A percentile compares a stretch with the other conserved stretches of the same genome.
These are phyloP conservation scores for Striga asiatica DNA, from an alignment of 257 asterid species.

Conservation along the genomic window DNA sequence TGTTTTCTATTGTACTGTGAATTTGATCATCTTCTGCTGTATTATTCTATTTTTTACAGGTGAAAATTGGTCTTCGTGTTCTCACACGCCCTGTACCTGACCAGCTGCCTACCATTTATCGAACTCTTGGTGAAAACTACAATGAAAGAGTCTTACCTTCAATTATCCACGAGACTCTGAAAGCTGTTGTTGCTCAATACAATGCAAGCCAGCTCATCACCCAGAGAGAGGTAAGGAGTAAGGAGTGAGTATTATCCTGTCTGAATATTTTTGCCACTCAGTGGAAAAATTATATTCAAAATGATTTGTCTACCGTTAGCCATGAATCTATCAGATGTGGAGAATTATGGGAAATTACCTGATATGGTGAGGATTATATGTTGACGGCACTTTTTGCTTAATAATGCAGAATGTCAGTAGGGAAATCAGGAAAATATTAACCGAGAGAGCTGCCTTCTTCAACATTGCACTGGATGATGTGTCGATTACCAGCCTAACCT, in stretches of 20 bases:
- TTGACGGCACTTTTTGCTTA: slow-evolving; percentile 6
- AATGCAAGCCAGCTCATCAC: slow-evolving; percentile 95
- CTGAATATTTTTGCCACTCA: too few species aligned
- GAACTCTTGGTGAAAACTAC: slow-evolving; percentile 81
- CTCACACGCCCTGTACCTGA: slow-evolving; percentile 85
- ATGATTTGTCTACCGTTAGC: neutral
- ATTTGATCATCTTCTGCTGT: too few species aligned
- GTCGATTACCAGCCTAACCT: slow-evolving; percentile 66
- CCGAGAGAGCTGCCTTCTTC: slow-evolving; percentile 65
- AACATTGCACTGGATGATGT: slow-evolving; percentile 85
- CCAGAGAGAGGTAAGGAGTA: slow-evolving; percentile 93
- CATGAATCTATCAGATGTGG: neutral
- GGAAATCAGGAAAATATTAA: slow-evolving; percentile 62
- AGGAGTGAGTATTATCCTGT: too few species aligned
- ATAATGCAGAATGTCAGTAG: slow-evolving; percentile 66
- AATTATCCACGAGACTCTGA: slow-evolving; percentile 79
- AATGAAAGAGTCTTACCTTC: slow-evolving; percentile 87
- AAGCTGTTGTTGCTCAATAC: slow-evolving; percentile 87
- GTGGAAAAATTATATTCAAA: too few species aligned
- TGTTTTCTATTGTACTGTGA: neutral
- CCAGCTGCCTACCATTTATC: slow-evolving; percentile 69
- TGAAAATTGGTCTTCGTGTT: slow-evolving; percentile 85
- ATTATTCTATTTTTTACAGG: too few species aligned
- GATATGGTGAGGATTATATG: neutral
- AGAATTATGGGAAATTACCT: neutral